These are phyloP conservation scores for Clitopilus hobsonii DNA, from an alignment of 768 basidiomycete genomes.

Conservation along the genomic window DNA sequence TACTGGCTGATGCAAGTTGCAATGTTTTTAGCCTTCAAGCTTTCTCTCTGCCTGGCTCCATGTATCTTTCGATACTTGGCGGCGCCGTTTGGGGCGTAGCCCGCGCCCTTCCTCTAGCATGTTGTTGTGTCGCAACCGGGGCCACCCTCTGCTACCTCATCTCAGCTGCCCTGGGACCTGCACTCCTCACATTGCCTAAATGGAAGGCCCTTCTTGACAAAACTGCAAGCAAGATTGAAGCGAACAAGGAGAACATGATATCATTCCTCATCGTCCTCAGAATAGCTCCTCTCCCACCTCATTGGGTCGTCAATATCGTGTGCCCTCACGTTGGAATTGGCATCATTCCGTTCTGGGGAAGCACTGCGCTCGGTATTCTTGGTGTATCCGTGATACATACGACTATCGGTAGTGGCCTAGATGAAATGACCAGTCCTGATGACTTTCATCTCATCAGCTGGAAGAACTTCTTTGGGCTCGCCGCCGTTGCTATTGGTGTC, in stretches of 20 bases:
- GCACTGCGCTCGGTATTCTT: constrained; percentile 86
- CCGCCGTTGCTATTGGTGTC: constrained; percentile 86
- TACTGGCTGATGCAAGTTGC: constrained; percentile 3
- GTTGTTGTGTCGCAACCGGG: constrained; percentile 87
- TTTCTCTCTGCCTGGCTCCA: constrained; percentile 93
- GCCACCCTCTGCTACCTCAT: constrained; percentile 91
- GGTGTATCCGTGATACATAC: constrained; percentile 94
- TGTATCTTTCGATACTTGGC: constrained; percentile 96
- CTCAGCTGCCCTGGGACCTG: constrained; percentile 88
- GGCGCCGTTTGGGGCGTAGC: constrained; percentile 94
- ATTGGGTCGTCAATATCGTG: constrained; percentile 93
- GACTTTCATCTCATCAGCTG: constrained; percentile 94
- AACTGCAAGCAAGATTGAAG: constrained; percentile 75
- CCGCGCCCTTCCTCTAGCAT: constrained; percentile 83
- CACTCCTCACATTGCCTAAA: constrained; percentile 79
- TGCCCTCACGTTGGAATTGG: constrained; percentile 91
- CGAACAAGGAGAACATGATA: constrained; percentile 79
- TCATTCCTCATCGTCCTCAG: constrained; percentile 93
- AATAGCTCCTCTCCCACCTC: constrained; percentile 91
- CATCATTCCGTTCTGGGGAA: constrained; percentile 81
- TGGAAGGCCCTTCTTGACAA: constrained; percentile 80
- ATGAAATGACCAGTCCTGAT: constrained; percentile 90
- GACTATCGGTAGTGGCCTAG: constrained; percentile 88
- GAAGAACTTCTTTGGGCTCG: constrained; percentile 82
- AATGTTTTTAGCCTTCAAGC: constrained; percentile 71